Conservation (phyloP, 805 yeast genomes). For the Pichia phayaonensis region DNA sequence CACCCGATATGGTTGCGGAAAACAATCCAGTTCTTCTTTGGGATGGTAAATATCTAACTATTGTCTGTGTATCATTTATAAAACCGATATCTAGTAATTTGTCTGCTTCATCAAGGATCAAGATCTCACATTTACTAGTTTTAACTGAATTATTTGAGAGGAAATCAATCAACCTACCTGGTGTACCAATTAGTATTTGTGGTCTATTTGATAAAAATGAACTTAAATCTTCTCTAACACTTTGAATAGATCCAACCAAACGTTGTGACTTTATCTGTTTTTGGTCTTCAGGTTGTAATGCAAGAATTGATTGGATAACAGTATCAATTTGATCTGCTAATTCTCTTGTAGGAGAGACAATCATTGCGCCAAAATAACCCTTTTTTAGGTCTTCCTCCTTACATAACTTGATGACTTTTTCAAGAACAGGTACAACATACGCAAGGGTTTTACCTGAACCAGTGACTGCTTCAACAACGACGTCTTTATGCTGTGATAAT, state of each 20-base stretch:
- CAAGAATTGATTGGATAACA: slow-evolving; percentile 56
- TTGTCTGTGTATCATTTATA: slow-evolving; percentile 56
- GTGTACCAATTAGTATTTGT: slow-evolving; percentile 82
- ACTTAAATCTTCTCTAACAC: slow-evolving; percentile 66
- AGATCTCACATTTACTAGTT: slow-evolving; percentile 57
- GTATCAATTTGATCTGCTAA: slow-evolving; percentile 60
- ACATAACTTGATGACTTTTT: slow-evolving; percentile 40
- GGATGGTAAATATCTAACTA: slow-evolving; percentile 67
- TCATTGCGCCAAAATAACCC: slow-evolving; percentile 65
- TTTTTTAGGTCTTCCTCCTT: slow-evolving; percentile 32
- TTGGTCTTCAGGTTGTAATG: slow-evolving; percentile 44
- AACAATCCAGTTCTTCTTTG: slow-evolving; percentile 92
- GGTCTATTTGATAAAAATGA: slow-evolving; percentile 48
- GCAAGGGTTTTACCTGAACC: slow-evolving; percentile 98
- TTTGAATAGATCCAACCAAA: slow-evolving; percentile 54
- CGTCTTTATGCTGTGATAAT: slow-evolving; percentile 79
- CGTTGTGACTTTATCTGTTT: slow-evolving; percentile 45
- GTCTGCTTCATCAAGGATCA: slow-evolving; percentile 91
- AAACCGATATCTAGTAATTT: slow-evolving; percentile 74
- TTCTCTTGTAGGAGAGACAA: slow-evolving; percentile 65
- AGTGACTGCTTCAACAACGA: slow-evolving; percentile 94
- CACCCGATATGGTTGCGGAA: slow-evolving; percentile 86
- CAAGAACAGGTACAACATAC: slow-evolving; percentile 74
- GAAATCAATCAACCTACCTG: slow-evolving; percentile 81
- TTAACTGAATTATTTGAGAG: slow-evolving; percentile 50